Conservation (phyloP, 495 filamentous ascomycete species). For the Xylaria venustula region DNA sequence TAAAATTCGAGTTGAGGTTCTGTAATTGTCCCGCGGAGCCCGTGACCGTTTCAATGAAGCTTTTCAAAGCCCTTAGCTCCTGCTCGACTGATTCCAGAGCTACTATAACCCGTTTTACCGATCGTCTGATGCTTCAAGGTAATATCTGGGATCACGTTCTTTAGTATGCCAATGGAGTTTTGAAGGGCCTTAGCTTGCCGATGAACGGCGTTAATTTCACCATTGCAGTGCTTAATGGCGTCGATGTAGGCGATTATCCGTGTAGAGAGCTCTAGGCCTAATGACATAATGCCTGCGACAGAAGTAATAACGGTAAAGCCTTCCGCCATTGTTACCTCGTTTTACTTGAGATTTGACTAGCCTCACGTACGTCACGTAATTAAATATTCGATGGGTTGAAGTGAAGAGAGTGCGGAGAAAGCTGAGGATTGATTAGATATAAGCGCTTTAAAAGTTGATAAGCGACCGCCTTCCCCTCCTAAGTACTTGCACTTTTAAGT, state of each 20-base stretch:
- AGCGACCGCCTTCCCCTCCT: too few species aligned
- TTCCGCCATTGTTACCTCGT: slow-evolving; percentile 1
- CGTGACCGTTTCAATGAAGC: neutral
- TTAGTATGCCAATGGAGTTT: neutral
- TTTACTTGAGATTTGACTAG: too few species aligned
- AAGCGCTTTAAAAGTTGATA: too few species aligned
- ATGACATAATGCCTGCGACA: neutral
- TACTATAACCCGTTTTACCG: neutral
- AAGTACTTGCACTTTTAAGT: too few species aligned
- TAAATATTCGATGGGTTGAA: too few species aligned
- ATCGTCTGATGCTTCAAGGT: neutral
- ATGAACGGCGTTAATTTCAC: neutral
- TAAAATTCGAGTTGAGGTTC: neutral
- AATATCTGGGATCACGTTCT: neutral
- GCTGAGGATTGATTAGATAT: too few species aligned
- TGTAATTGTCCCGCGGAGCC: neutral
- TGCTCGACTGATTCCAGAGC: neutral
- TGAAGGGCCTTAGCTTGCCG: neutral
- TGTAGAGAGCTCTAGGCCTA: neutral
- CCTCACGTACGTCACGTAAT: too few species aligned
- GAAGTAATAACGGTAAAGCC: neutral
- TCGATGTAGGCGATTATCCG: neutral
- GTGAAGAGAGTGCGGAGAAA: too few species aligned
- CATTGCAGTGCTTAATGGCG: neutral
- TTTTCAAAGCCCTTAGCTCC: neutral